Evolutionary conservation across 2,329 filamentous ascomycete genomes (phyloP), one percentile per base, ranked within the genome.

Genomic region (Xylariaceae sp.): DNA sequence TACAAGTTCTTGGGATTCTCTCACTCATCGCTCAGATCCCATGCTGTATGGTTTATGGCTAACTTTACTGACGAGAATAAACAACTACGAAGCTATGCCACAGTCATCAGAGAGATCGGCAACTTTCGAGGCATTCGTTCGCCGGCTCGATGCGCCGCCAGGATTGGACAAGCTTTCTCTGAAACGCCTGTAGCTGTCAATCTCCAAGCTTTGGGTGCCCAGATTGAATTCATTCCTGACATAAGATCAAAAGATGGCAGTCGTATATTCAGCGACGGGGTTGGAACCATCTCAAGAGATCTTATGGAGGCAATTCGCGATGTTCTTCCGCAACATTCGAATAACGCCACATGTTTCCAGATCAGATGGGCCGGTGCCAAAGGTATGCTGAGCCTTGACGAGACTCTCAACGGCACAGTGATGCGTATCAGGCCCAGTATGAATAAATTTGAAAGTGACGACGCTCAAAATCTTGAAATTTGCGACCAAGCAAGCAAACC

Each of bases 1-100:
- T 89, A 81, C 56, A 64, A 67, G 0, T 92, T 91, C 56, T 70
- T 92, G 0, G 87, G 87, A 0, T 92, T 90, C 62, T 90, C 86
- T 0, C 84, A 91, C 62, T 92, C 86, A 0, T 90, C 86, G 0
- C 72, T 92, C 4, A 75, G 87, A 11, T 74, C 80, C 1, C 85
- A 88, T 47, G 82, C 83, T 0, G 82, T 78, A 27, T 90, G 86
- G 86, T 76, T 80, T 47, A 68, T 69, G 33, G 73, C 76, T 0
- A 64, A 69, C 0, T 80, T 80, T 40, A 11, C 68, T 2, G 65
- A 72, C 32, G 44, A 63, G 3, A 38, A 64, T 0, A 47, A 48
- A 6, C 23, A 50, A 3, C 45, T 64, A 0, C 70, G 72, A 22
- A 61, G 66, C 5, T 66, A 71, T 32, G 54, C 63, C 12, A 62